A percentile compares a stretch with the other conserved stretches of the same genome.
phyloP scores from a whole-genome alignment of 2,329 filamentous ascomycete genomes.

The Fusarium nematophilum region DNA sequence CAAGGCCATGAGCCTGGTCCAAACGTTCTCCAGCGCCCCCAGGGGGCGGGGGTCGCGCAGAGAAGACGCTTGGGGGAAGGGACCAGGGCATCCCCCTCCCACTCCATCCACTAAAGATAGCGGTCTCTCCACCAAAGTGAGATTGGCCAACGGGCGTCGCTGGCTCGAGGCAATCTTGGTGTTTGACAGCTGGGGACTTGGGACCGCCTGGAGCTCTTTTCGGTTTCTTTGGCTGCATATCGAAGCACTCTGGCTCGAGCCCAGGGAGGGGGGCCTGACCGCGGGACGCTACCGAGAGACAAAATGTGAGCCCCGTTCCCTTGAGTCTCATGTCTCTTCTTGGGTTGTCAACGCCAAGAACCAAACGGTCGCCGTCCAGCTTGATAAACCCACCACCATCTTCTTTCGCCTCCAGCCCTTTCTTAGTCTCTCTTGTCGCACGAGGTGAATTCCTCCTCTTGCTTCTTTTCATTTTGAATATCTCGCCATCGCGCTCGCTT shows the following conservation, averaged over 20 bases:
- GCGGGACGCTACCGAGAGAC: too few species aligned
- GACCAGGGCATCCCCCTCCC: conserved; percentile 28
- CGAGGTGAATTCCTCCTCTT: not conserved
- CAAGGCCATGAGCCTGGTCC: conserved; percentile 27
- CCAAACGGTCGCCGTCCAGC: conserved; percentile 24
- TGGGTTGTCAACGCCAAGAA: conserved; percentile 36
- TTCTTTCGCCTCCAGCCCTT: conserved; percentile 32
- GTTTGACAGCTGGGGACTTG: conserved; percentile 35
- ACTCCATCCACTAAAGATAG: conserved; percentile 33
- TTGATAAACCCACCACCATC: conserved; percentile 43
- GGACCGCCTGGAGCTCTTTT: too few species aligned
- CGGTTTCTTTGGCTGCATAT: conserved; percentile 22
- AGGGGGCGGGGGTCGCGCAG: not conserved
- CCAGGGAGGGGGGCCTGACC: too few species aligned
- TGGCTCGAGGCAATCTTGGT: conserved; percentile 12
- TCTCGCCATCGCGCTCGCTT: conserved; percentile 9
- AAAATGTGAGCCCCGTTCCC: too few species aligned
- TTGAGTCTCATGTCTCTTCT: not conserved
- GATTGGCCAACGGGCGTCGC: conserved; percentile 22
- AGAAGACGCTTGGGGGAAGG: too few species aligned
- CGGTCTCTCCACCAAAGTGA: conserved; percentile 20
- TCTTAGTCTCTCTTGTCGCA: conserved; percentile 25
- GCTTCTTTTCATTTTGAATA: not conserved
- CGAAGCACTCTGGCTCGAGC: too few species aligned
- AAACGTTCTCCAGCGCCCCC: conserved; percentile 10